phyloP scores from a whole-genome alignment of 2,329 filamentous ascomycete species.

The Chrysoporthe deuterocubensis region DNA sequence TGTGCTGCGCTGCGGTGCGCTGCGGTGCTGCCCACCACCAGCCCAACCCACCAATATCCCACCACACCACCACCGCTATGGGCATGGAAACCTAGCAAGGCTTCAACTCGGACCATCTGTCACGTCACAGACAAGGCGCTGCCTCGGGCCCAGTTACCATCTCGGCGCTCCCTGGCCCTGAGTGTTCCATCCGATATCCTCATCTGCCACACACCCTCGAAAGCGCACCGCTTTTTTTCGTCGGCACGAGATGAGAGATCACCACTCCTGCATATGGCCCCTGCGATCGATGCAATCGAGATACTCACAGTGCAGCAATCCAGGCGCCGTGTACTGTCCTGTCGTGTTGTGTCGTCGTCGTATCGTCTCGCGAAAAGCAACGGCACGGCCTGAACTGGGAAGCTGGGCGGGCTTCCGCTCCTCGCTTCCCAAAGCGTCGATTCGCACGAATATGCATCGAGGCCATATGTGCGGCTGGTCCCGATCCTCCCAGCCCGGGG shows the following conservation, averaged over 20 bases:
- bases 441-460: slow-evolving; percentile 7
- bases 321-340: slow-evolving; percentile 6
- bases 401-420: not conserved
- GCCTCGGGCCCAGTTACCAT: not conserved
- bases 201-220: slow-evolving; percentile 23
- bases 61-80: slow-evolving; percentile 6
- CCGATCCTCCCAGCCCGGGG: slow-evolving; percentile 1
- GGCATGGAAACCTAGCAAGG: not conserved
- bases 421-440: slow-evolving; percentile 12
- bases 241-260: slow-evolving; percentile 28
- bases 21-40: slow-evolving; percentile 5
- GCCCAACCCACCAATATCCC: not conserved
- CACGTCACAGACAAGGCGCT: slow-evolving; percentile 13
- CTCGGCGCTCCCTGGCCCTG: slow-evolving; percentile 10
- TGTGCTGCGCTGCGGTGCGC: slow-evolving; percentile 2
- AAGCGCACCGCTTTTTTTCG: slow-evolving; percentile 32
- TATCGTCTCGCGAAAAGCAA: not conserved
- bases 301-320: slow-evolving; percentile 25
- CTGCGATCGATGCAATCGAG: slow-evolving; percentile 26
- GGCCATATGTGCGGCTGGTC: slow-evolving; percentile 11
- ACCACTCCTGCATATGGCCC: slow-evolving; percentile 21
- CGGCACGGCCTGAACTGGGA: not conserved
- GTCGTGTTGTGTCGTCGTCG: not conserved
- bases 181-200: not conserved
- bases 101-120: slow-evolving; percentile 15